phyloP scores from a whole-genome alignment of 2,329 filamentous ascomycete species.

The Plectosphaerella sp. region DNA sequence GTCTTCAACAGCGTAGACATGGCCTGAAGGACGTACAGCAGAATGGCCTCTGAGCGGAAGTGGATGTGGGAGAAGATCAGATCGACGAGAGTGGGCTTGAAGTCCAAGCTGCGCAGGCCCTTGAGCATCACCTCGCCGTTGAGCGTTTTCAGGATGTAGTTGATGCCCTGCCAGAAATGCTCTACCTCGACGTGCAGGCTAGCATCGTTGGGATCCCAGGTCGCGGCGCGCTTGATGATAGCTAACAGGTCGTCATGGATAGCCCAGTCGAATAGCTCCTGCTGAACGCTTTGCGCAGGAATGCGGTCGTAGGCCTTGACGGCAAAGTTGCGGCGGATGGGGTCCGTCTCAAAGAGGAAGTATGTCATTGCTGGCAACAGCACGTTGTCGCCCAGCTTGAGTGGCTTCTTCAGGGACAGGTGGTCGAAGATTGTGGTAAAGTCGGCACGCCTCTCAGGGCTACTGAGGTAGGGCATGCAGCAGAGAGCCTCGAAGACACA shows the following conservation, averaged over 20 bases:
- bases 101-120: constrained; percentile 73
- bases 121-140: constrained; percentile 71
- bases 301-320: constrained; percentile 63
- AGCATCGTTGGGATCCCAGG: constrained; percentile 36
- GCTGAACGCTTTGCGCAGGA: constrained; percentile 55
- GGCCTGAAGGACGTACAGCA: constrained; percentile 66
- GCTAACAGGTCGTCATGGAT: constrained; percentile 68
- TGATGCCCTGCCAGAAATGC: constrained; percentile 75
- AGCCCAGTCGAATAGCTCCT: constrained; percentile 81
- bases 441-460: constrained; percentile 44
- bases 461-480: constrained; percentile 69
- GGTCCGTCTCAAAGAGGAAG: constrained; percentile 76
- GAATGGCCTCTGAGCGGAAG: constrained; percentile 49
- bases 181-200: constrained; percentile 46
- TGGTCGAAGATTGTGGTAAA: constrained; percentile 83
- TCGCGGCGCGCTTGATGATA: constrained; percentile 59
- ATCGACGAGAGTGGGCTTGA: constrained; percentile 67
- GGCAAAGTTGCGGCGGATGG: constrained; percentile 63
- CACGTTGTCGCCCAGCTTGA: constrained; percentile 68
- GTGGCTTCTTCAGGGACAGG: constrained; percentile 71
- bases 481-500: constrained; percentile 86
- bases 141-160: constrained; percentile 68
- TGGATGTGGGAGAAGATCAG: constrained; percentile 53
- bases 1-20: constrained; percentile 70
- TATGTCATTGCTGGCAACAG: constrained; percentile 78